Evolutionary conservation across 768 basidiomycete genomes (phyloP).

Genomic region (Lactarius tabidus): DNA sequence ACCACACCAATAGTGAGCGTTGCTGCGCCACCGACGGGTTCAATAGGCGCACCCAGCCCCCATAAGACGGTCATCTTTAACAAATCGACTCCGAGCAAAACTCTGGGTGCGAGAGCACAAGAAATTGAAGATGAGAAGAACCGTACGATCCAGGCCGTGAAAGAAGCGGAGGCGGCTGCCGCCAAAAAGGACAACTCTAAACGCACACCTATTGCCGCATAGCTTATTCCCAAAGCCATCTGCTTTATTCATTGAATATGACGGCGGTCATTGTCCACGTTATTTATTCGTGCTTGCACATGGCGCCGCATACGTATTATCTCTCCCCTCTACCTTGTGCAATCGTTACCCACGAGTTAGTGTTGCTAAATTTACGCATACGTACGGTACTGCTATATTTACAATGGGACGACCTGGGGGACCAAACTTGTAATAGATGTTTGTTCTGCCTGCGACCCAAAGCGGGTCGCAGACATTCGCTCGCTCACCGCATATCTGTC

Average conservation of each 20-base stretch:
- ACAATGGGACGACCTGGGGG: neutral
- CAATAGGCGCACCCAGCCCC: constrained; percentile 59
- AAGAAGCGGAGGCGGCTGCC: constrained; percentile 56
- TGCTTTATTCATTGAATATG: neutral
- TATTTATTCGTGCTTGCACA: constrained; percentile 8
- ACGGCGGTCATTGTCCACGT: neutral
- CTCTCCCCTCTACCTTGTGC: constrained; percentile 26
- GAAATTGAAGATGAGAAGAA: constrained; percentile 64
- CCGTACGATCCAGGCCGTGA: constrained; percentile 61
- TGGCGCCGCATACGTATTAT: constrained; percentile 68
- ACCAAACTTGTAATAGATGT: constrained; percentile 13
- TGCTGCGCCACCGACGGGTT: constrained; percentile 57
- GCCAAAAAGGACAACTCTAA: constrained; percentile 60
- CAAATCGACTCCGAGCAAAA: constrained; percentile 34
- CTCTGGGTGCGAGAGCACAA: constrained; percentile 49
- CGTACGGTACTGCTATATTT: constrained; percentile 15
- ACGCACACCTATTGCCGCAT: constrained; percentile 33
- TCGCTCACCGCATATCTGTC: neutral
- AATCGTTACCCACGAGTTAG: constrained; percentile 1
- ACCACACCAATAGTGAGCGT: constrained; percentile 60
- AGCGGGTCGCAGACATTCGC: neutral
- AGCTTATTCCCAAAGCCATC: neutral
- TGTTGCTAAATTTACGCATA: constrained; percentile 14
- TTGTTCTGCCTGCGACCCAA: neutral
- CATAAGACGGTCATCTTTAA: constrained; percentile 74